Conservation (phyloP, 495 filamentous ascomycete genomes). For the Lasiosphaeriaceae sp. region DNA sequence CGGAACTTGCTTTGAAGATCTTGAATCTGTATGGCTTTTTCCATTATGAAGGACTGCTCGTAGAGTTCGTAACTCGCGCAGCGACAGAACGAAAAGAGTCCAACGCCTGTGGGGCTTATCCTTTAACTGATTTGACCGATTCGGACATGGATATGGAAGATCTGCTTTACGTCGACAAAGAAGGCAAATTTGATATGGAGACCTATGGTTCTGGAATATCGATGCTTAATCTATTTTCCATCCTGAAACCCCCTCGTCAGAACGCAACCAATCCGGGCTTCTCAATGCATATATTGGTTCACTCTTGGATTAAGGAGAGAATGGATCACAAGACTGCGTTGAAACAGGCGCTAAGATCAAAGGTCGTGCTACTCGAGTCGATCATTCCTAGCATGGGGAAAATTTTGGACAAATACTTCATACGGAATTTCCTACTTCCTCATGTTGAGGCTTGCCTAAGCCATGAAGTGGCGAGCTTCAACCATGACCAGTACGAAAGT, state of each 20-base stretch:
- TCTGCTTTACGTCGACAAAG: slow-evolving; percentile 1
- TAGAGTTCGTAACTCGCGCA: too few species aligned
- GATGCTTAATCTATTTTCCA: slow-evolving; percentile 13
- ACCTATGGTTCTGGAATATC: neutral
- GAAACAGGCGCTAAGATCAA: neutral
- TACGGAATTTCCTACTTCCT: too few species aligned
- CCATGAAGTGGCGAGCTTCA: too few species aligned
- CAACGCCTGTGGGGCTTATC: too few species aligned
- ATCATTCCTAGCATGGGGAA: too few species aligned
- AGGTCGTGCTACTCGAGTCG: neutral
- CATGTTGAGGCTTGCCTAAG: too few species aligned
- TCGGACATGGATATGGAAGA: neutral
- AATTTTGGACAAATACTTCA: too few species aligned
- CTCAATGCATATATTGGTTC: slow-evolving; percentile 22
- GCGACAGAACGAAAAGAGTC: too few species aligned
- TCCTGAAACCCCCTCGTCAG: slow-evolving; percentile 10
- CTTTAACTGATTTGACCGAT: neutral
- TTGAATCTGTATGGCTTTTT: slow-evolving; percentile 16
- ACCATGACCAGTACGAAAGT: too few species aligned
- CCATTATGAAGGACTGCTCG: slow-evolving; percentile 20
- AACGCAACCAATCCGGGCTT: neutral
- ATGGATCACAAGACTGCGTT: neutral
- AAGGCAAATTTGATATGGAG: slow-evolving; percentile 1
- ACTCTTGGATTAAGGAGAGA: slow-evolving; percentile 14
- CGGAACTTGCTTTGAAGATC: slow-evolving; percentile 11